Evolutionary conservation across 2,329 filamentous ascomycete genomes (phyloP), one percentile per base, ranked within the genome.

Genomic region (Botrytis squamosa): DNA sequence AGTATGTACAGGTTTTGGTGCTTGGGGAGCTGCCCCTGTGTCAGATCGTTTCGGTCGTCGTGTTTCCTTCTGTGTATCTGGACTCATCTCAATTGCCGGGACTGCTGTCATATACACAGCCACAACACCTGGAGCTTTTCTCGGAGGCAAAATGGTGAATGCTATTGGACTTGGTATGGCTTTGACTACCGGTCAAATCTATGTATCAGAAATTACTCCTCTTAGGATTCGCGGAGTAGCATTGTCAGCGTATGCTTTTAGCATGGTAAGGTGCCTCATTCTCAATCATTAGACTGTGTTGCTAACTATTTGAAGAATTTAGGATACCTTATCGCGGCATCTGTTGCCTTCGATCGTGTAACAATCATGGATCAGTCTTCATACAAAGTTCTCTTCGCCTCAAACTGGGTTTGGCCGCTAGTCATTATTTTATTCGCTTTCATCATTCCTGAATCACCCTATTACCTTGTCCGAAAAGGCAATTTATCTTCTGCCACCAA

Each of bases 181-280:
- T 12, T 60, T 70, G 55, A 70, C 67, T 14, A 60, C 67, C 36
- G 67, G 67, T 36, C 67, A 62, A 62, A 59, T 44, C 20, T 70
- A 70, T 44, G 67, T 60, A 6, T 70, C 52, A 9, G 67, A 70
- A 10, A 70, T 70, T 4, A 70, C 67, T 9, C 67, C 67, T 36
- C 55, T 70, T 2, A 60, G 38, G 25, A 70, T 70, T 46, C 67
- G 67, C 33, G 67, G 55, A 33, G 67, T 70, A 60, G 52, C 67
- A 44, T 44, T 70, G n/a, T 70, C 67, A 29, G 67, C 55, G 9
- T 70, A 70, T 46, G 52, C 67, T 14, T 70, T 70, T 59, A 52
- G 49, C 25, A 52, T 52, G 49, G 49, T 52, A n/a, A 52, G 25
- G 12, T 52, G 4, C 12, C 22, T n/a, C 25, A 52, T n/a, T n/a